Evolutionary conservation across 1,284 basidiomycete genomes (phyloP).

Genomic region (Boletus calvinii): DNA sequence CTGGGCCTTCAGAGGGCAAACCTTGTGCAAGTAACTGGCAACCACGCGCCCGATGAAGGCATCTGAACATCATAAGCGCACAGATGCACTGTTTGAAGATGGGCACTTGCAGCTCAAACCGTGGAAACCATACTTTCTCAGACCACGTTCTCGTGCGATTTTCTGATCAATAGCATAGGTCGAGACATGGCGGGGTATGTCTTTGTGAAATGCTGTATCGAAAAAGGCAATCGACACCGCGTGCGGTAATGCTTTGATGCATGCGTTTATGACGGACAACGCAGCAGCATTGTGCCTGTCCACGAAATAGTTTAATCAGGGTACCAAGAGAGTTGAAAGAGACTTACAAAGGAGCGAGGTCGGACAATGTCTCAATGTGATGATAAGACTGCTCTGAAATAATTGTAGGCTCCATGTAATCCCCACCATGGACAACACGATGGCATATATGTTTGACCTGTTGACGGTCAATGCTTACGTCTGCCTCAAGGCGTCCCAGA

Average conservation of each 20-base stretch:
- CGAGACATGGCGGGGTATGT: slow-evolving; percentile 71
- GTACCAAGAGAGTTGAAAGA: neutral
- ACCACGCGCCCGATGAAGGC: slow-evolving; percentile 64
- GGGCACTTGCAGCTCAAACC: slow-evolving; percentile 63
- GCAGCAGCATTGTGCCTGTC: slow-evolving; percentile 62
- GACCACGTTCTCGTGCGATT: slow-evolving; percentile 58
- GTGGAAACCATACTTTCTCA: slow-evolving; percentile 89
- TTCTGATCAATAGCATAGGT: slow-evolving; percentile 74
- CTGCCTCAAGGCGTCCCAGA: slow-evolving; percentile 46
- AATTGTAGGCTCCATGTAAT: slow-evolving; percentile 63
- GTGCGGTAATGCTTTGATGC: slow-evolving; percentile 60
- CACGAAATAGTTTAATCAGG: neutral
- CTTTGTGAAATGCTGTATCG: slow-evolving; percentile 82
- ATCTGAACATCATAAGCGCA: slow-evolving; percentile 40
- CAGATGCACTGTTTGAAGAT: neutral
- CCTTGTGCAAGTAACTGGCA: slow-evolving; percentile 56
- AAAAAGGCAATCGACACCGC: slow-evolving; percentile 72
- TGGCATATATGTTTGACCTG: slow-evolving; percentile 61
- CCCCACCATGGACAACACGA: slow-evolving; percentile 83
- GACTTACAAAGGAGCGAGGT: slow-evolving; percentile 77
- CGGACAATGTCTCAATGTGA: slow-evolving; percentile 72
- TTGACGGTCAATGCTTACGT: slow-evolving; percentile 43
- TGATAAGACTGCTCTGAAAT: slow-evolving; percentile 62
- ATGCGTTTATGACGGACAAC: slow-evolving; percentile 59
- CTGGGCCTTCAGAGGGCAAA: slow-evolving; percentile 12